Conservation (phyloP, 2,329 filamentous ascomycete species). For the Ceratocystis diversiconidia region DNA sequence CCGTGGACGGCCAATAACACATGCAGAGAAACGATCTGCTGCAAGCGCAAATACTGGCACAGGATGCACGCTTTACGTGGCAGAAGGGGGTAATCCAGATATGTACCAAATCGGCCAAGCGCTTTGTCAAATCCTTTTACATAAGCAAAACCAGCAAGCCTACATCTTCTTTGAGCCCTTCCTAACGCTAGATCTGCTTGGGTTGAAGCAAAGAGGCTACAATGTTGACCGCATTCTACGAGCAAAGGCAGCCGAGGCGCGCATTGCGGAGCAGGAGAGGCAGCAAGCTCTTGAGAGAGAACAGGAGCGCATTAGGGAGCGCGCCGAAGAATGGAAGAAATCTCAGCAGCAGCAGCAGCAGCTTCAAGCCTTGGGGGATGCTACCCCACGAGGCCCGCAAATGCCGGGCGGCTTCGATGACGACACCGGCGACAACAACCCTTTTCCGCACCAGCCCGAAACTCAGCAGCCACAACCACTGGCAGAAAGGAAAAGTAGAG, state of each 20-base stretch:
- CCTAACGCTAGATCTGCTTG: slow-evolving; percentile 67
- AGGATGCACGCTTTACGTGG: slow-evolving; percentile 61
- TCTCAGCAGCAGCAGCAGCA: slow-evolving; percentile 25
- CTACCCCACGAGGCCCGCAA: slow-evolving; percentile 25
- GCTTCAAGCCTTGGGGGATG: not conserved
- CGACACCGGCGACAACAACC: not conserved
- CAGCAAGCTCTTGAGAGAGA: slow-evolving; percentile 62
- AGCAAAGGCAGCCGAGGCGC: slow-evolving; percentile 73
- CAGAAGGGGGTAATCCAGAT: slow-evolving; percentile 53
- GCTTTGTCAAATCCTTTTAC: slow-evolving; percentile 65
- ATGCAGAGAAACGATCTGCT: slow-evolving; percentile 62
- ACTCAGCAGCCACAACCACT: not conserved
- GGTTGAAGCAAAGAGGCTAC: slow-evolving; percentile 76
- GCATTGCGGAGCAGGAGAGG: slow-evolving; percentile 71
- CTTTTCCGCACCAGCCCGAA: not conserved
- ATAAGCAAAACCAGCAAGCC: slow-evolving; percentile 73
- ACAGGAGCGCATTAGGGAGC: slow-evolving; percentile 48
- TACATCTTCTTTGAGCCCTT: slow-evolving; percentile 86
- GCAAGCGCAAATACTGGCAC: slow-evolving; percentile 42
- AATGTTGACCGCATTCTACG: slow-evolving; percentile 91
- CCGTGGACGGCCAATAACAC: slow-evolving; percentile 51
- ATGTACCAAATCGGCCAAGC: slow-evolving; percentile 87
- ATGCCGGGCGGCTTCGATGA: slow-evolving; percentile 17
- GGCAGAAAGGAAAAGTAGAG: slow-evolving; percentile 34
- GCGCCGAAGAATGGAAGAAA: slow-evolving; percentile 32